phyloP scores from a whole-genome alignment of 1,139 yeast genomes.

The Yamadazyma spencermartinsiae region DNA sequence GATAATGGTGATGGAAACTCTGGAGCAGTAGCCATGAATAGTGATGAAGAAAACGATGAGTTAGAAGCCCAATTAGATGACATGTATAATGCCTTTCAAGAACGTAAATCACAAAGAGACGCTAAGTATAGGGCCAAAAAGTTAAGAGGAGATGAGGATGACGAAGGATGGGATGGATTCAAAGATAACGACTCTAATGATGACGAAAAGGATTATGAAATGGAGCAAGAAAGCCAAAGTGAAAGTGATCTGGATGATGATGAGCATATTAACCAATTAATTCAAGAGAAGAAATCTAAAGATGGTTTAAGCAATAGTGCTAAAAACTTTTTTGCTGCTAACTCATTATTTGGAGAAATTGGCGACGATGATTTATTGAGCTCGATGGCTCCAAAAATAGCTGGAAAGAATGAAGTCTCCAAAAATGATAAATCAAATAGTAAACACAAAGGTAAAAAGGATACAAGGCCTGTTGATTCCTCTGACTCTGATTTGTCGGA shows the following conservation, averaged over 20 bases:
- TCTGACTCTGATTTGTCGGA: constrained; percentile 15
- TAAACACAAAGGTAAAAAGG: neutral
- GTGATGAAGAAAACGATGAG: constrained; percentile 64
- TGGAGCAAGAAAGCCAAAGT: constrained; percentile 38
- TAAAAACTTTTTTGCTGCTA: constrained; percentile 68
- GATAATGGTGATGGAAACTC: constrained; percentile 40
- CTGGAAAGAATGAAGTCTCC: neutral
- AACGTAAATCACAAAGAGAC: constrained; percentile 73
- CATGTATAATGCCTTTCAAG: constrained; percentile 77
- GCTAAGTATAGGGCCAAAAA: constrained; percentile 78
- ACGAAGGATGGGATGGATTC: constrained; percentile 89
- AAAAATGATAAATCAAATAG: neutral
- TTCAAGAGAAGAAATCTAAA: constrained; percentile 54
- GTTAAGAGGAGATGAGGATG: constrained; percentile 78
- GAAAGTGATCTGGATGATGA: constrained; percentile 63
- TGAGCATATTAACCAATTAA: constrained; percentile 63
- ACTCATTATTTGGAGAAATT: constrained; percentile 71
- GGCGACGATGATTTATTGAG: constrained; percentile 45
- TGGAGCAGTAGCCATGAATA: constrained; percentile 29
- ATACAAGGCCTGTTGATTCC: constrained; percentile 1
- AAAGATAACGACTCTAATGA: constrained; percentile 40
- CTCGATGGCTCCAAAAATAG: constrained; percentile 21
- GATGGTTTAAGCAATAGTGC: constrained; percentile 71
- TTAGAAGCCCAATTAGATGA: constrained; percentile 79
- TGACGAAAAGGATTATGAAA: constrained; percentile 44